Evolutionary conservation across 345 rosid species (phyloP).

Genomic region (Hibiscus tridactylites): DNA sequence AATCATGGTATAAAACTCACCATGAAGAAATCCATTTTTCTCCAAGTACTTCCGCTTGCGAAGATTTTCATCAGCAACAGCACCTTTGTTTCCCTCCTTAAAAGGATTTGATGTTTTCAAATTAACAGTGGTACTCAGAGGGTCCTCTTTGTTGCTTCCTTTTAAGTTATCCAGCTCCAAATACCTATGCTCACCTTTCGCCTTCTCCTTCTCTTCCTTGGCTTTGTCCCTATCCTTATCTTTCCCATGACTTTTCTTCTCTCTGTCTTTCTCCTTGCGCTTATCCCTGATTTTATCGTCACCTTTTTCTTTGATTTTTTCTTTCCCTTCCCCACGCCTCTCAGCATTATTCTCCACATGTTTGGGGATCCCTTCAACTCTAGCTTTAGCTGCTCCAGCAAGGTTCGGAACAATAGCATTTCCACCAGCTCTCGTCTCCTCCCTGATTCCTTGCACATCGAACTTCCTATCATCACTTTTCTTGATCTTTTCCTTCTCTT

Average conservation of each 20-base stretch:
- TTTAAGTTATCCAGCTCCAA: slow-evolving; percentile 22
- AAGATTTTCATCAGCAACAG: slow-evolving; percentile 25
- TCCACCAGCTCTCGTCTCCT: slow-evolving; percentile 20
- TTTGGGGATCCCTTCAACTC: slow-evolving; percentile 20
- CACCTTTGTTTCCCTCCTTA: slow-evolving; percentile 22
- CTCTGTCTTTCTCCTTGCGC: slow-evolving; percentile 19
- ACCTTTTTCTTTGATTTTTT: slow-evolving; percentile 26
- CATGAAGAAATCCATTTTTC: slow-evolving; percentile 53
- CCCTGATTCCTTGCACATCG: slow-evolving; percentile 22
- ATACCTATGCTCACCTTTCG: slow-evolving; percentile 16
- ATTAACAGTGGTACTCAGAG: slow-evolving; percentile 8
- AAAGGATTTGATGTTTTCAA: slow-evolving; percentile 15
- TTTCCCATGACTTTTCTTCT: slow-evolving; percentile 23
- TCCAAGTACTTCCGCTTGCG: slow-evolving; percentile 54
- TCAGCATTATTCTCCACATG: slow-evolving; percentile 20
- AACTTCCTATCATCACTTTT: slow-evolving; percentile 23
- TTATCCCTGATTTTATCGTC: slow-evolving; percentile 22
- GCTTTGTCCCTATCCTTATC: slow-evolving; percentile 25
- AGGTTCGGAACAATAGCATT: slow-evolving; percentile 19
- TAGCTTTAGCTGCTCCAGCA: slow-evolving; percentile 23
- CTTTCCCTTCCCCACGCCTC: slow-evolving; percentile 25
- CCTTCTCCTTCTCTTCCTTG: slow-evolving; percentile 2
- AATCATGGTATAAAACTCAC: slow-evolving; percentile 35
- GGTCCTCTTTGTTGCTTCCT: slow-evolving; percentile 23
- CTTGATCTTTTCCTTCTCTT: slow-evolving; percentile 28